These are phyloP conservation scores for Aspergillus hortae DNA, from an alignment of 2,329 filamentous ascomycete species.

Conservation along the genomic window DNA sequence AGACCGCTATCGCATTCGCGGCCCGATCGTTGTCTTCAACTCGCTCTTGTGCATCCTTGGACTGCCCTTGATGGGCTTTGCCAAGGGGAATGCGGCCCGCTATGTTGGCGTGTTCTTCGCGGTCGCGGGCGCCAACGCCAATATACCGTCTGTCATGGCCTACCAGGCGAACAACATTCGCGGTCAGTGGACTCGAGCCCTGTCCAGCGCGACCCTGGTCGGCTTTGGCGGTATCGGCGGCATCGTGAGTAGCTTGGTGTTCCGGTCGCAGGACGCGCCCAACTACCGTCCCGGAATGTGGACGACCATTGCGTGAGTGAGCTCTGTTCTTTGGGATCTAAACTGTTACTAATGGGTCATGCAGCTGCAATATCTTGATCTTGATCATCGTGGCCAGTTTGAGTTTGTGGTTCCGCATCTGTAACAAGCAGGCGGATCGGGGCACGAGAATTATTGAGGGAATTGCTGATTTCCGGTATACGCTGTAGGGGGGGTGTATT, in stretches of 20 bases:
- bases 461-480: slow-evolving; percentile 38
- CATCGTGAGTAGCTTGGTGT: slow-evolving; percentile 70
- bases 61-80: slow-evolving; percentile 69
- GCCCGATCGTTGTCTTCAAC: slow-evolving; percentile 65
- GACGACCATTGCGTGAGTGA: slow-evolving; percentile 29
- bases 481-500: slow-evolving; percentile 1
- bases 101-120: slow-evolving; percentile 75
- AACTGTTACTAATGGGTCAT: slow-evolving; percentile 6
- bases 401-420: slow-evolving; percentile 31
- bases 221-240: slow-evolving; percentile 74
- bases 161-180: slow-evolving; percentile 86
- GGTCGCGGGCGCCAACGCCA: slow-evolving; percentile 71
- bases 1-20: slow-evolving; percentile 64
- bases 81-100: slow-evolving; percentile 52
- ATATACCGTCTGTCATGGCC: slow-evolving; percentile 59
- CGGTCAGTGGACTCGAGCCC: slow-evolving; percentile 81
- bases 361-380: slow-evolving; percentile 33
- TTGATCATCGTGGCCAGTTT: slow-evolving; percentile 25
- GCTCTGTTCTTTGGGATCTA: background rate
- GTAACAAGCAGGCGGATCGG: slow-evolving; percentile 32
- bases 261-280: slow-evolving; percentile 47
- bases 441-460: slow-evolving; percentile 35
- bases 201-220: slow-evolving; percentile 71
- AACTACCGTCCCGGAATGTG: slow-evolving; percentile 30
- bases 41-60: slow-evolving; percentile 65